These are phyloP conservation scores for Dispira parvispora DNA, from an alignment of 192 early-diverging fungal species.

Conservation along the genomic window DNA sequence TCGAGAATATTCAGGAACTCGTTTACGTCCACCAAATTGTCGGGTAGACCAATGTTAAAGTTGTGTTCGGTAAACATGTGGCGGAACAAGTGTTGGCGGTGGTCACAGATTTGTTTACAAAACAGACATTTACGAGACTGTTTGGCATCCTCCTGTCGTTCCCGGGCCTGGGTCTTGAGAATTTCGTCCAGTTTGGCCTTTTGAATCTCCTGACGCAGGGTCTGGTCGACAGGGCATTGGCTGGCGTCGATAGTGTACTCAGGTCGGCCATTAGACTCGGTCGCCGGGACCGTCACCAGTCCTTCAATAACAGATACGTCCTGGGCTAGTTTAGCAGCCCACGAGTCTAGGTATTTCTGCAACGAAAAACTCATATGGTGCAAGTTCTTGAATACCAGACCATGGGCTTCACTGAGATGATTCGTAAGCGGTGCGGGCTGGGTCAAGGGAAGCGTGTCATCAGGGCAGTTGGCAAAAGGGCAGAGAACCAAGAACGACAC, in stretches of 20 bases:
- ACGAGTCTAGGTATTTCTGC: slow-evolving; percentile 57
- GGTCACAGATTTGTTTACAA: slow-evolving; percentile 64
- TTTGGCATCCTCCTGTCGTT: slow-evolving; percentile 46
- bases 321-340: slow-evolving; percentile 37
- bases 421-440: slow-evolving; percentile 43
- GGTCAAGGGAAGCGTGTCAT: slow-evolving; percentile 22
- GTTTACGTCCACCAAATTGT: slow-evolving; percentile 73
- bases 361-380: slow-evolving; percentile 62
- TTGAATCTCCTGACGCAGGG: slow-evolving; percentile 57
- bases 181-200: slow-evolving; percentile 51
- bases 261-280: neutral
- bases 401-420: slow-evolving; percentile 49
- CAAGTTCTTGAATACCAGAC: slow-evolving; percentile 45
- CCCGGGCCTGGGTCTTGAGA: slow-evolving; percentile 50
- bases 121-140: slow-evolving; percentile 75
- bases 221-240: slow-evolving; percentile 33
- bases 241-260: slow-evolving; percentile 42
- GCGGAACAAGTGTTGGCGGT: slow-evolving; percentile 54
- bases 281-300: slow-evolving; percentile 9
- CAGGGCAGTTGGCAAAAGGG: slow-evolving; percentile 40
- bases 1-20: slow-evolving; percentile 67
- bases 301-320: slow-evolving; percentile 11
- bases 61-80: slow-evolving; percentile 85
- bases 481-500: slow-evolving; percentile 43
- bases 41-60: slow-evolving; percentile 84